Evolutionary conservation across 2,329 filamentous ascomycete genomes (phyloP).

Genomic region (Hypoxylon sp.): DNA sequence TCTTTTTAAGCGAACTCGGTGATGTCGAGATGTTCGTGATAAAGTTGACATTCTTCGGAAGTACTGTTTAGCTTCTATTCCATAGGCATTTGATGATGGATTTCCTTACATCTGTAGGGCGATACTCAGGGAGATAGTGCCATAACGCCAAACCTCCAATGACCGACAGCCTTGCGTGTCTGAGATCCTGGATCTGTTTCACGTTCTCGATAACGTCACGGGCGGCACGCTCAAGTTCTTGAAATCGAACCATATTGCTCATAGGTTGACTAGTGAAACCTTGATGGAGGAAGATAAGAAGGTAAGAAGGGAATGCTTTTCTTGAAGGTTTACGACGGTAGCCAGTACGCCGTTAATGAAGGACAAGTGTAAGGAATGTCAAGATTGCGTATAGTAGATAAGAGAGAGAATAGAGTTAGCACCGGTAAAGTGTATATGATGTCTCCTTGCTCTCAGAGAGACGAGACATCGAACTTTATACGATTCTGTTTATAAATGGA

Average conservation of each 20-base stretch:
- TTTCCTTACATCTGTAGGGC: constrained; percentile 46
- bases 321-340: constrained; percentile 9
- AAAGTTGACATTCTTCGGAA: constrained; percentile 49
- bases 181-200: constrained; percentile 50
- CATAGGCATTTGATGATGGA: neutral
- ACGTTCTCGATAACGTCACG: constrained; percentile 51
- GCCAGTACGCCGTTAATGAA: constrained; percentile 23
- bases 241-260: constrained; percentile 32
- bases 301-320: constrained; percentile 5
- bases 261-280: constrained; percentile 7
- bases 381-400: constrained; percentile 13
- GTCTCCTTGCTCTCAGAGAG: constrained; percentile 2
- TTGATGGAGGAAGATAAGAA: constrained; percentile 9
- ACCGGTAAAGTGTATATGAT: constrained; percentile 26
- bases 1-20: constrained; percentile 45
- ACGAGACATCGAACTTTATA: constrained; percentile 34
- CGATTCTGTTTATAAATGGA: constrained; percentile 16
- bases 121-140: constrained; percentile 48
- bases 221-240: constrained; percentile 48
- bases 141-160: constrained; percentile 50
- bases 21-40: constrained; percentile 47
- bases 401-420: constrained; percentile 32
- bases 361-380: constrained; percentile 4
- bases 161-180: constrained; percentile 45
- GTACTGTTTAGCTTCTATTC: constrained; percentile 19